Percentiles rank a stretch among this genome's conserved stretches.
phyloP scores from a whole-genome alignment of 352 stramenopile genomes.

The Phytophthora pistaciae region DNA sequence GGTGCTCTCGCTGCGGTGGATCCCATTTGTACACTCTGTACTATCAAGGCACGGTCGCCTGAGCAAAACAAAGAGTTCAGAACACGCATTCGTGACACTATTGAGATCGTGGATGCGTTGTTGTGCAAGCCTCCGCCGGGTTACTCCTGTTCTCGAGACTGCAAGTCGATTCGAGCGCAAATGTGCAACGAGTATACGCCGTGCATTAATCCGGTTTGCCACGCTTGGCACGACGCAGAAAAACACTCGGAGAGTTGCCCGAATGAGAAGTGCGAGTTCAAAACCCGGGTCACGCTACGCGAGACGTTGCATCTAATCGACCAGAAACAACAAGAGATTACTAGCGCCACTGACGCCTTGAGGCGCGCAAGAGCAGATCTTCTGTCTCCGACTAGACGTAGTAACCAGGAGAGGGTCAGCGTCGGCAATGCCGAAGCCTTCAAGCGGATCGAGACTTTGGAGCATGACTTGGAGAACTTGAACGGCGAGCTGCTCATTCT shows the following conservation, averaged over 20 bases:
- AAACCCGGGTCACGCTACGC: conserved; percentile 58
- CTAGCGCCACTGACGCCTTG: not conserved
- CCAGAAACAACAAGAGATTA: conserved; percentile 45
- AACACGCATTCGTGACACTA: conserved; percentile 58
- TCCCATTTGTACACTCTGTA: conserved; percentile 54
- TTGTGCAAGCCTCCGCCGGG: conserved; percentile 57
- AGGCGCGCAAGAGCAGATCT: not conserved
- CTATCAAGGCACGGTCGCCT: conserved; percentile 42
- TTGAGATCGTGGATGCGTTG: conserved; percentile 62
- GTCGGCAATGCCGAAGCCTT: not conserved
- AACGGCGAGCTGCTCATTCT: conserved; percentile 1
- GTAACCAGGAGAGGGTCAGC: not conserved
- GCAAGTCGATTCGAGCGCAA: conserved; percentile 53
- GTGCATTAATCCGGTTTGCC: conserved; percentile 62
- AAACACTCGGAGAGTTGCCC: conserved; percentile 57
- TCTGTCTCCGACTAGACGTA: not conserved
- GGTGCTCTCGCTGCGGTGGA: not conserved
- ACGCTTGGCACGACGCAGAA: conserved; percentile 67
- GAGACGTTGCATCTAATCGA: conserved; percentile 79
- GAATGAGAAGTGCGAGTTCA: conserved; percentile 65
- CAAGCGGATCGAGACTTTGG: not conserved
- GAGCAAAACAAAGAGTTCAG: conserved; percentile 63
- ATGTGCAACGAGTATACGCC: conserved; percentile 61
- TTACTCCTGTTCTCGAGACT: conserved; percentile 44
- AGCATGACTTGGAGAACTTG: conserved; percentile 1